Conservation (phyloP, 306 rosid genomes). For the Aeschynomene evenia region DNA sequence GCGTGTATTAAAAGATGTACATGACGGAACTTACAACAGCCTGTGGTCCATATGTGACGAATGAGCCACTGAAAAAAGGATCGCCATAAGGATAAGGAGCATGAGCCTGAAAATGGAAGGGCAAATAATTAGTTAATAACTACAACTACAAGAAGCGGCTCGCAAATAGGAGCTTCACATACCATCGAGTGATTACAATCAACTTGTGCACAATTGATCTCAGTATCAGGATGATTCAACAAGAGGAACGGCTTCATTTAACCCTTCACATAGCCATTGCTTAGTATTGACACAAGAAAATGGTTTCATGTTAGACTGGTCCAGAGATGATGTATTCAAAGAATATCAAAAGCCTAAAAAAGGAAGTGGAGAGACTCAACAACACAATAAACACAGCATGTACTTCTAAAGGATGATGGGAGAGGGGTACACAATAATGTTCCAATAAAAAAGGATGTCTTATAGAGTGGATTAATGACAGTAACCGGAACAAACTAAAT, state of each 20-base stretch:
- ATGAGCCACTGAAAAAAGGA: slow-evolving; percentile 52
- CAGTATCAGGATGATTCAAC: slow-evolving; percentile 44
- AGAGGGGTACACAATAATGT: neutral
- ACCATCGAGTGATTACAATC: slow-evolving; percentile 51
- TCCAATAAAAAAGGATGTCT: neutral
- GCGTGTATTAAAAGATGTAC: neutral
- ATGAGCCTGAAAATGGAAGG: slow-evolving; percentile 48
- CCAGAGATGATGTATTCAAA: neutral
- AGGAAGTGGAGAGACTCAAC: neutral
- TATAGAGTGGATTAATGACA: neutral
- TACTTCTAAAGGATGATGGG: neutral
- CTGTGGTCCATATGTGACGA: slow-evolving; percentile 55
- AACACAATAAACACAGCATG: neutral
- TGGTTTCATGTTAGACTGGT: slow-evolving; percentile 14
- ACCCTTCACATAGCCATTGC: slow-evolving; percentile 37
- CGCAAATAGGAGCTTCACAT: slow-evolving; percentile 33
- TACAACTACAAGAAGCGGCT: slow-evolving; percentile 25
- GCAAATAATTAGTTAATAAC: slow-evolving; percentile 15
- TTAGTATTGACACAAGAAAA: slow-evolving; percentile 45
- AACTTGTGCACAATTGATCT: slow-evolving; percentile 44
- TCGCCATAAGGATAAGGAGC: slow-evolving; percentile 55
- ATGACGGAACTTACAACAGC: slow-evolving; percentile 52
- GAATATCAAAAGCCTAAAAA: neutral
- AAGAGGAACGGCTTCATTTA: slow-evolving; percentile 48
- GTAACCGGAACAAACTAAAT: neutral